Base-by-base conservation (phyloP, 345 rosid species). In the Populus nigra region DNA sequence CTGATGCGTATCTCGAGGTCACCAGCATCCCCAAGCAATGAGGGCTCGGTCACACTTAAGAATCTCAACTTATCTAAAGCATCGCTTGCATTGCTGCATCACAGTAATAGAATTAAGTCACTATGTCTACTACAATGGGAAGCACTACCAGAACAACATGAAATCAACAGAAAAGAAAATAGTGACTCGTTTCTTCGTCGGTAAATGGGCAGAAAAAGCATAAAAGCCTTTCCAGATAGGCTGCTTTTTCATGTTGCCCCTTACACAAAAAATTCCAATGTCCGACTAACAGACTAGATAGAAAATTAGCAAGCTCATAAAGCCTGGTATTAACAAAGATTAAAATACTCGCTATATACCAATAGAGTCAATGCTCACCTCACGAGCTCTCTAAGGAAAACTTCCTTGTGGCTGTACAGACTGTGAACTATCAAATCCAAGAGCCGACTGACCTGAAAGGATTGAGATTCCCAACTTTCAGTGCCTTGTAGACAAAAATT, bases 21-120 rank as follows among this genome's bases (percentile, higher is more conserved):
- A 41, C 94, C 98, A 72, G 93, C 91, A 81, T 96, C 93, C 72
- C 98, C 97, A 73, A 96, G 97, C 77, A 96, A 78, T 57, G 96
- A 45, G 11, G 99, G 97, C 78, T 96, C 98, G 4, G 99, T 96
- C 65, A 96, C 97, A 83, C 99, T 91, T 81, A 89, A 81, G 86
- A 96, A 96, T 83, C 99, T 89, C 83, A 96, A 75, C 90, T 96
- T 96, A 81, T 93, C 99, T 73, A 96, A 87, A 77, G 99, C 99
- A 92, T 96, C 99, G 85, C 99, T 96, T 27, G 97, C 99, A 78
- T 96, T 96, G 83, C 99, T 96, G 90, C 1, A 78, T 74, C 36
- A 85, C 33, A 69, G 38, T 57, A 80, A 79, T 15, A 87, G 10
- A 81, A 39, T 29, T 39, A 76, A 62, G 38, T 72, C 72, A 79